A percentile compares a stretch with the other conserved stretches of the same genome.
phyloP scores from a whole-genome alignment of 331 rosid species.

The Spiraea crenata region DNA sequence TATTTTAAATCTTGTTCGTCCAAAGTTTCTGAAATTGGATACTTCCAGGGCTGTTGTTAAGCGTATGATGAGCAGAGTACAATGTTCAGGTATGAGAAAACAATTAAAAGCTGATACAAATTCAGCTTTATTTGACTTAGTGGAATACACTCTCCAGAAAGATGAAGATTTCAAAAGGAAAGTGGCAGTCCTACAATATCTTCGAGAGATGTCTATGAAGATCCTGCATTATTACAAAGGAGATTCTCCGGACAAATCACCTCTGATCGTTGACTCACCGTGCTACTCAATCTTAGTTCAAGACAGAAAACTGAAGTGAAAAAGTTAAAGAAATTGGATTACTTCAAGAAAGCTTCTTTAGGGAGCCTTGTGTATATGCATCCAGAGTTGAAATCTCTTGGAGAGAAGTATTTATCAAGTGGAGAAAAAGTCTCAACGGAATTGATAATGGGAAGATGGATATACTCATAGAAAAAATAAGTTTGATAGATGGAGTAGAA shows the following conservation, averaged over 20 bases:
- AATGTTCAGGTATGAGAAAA: slow-evolving; percentile 42
- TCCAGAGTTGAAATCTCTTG: slow-evolving; percentile 48
- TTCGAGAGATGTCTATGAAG: slow-evolving; percentile 85
- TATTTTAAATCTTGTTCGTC: slow-evolving; percentile 76
- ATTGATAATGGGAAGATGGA: slow-evolving; percentile 50
- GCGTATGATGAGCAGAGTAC: slow-evolving; percentile 64
- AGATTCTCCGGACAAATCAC: slow-evolving; percentile 87
- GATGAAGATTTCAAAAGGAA: slow-evolving; percentile 70
- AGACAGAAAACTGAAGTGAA: slow-evolving; percentile 55
- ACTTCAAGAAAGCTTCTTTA: slow-evolving; percentile 57
- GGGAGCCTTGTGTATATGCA: slow-evolving; percentile 82
- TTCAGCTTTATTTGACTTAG: slow-evolving; percentile 48
- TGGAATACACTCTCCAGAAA: slow-evolving; percentile 75
- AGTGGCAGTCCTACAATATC: slow-evolving; percentile 66
- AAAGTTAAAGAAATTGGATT: slow-evolving; percentile 43
- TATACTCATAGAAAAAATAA: slow-evolving; percentile 37
- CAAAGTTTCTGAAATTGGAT: slow-evolving; percentile 63
- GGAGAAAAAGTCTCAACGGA: not conserved
- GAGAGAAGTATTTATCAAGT: slow-evolving; percentile 19
- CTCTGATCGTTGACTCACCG: slow-evolving; percentile 74
- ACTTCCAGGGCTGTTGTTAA: slow-evolving; percentile 57
- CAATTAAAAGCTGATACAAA: slow-evolving; percentile 33
- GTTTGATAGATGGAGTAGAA: slow-evolving; percentile 71
- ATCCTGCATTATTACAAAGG: slow-evolving; percentile 92
- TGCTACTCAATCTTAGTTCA: slow-evolving; percentile 56